A percentile compares a stretch with the other conserved stretches of the same genome.
phyloP scores from a whole-genome alignment of 1,139 yeast species.

The Hanseniaspora gamundiae region DNA sequence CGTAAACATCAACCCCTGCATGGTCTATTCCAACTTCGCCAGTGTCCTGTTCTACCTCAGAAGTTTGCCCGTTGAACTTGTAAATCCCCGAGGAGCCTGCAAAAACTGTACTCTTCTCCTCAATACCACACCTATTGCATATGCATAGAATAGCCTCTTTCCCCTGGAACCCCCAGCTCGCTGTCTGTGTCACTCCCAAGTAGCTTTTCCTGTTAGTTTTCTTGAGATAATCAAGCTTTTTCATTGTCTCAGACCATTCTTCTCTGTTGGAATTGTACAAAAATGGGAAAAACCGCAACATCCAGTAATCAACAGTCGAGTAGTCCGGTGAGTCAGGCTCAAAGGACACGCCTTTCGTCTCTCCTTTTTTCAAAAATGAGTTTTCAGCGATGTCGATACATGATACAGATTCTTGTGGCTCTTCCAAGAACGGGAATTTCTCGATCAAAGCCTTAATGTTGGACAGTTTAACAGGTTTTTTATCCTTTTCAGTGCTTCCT shows the following conservation, averaged over 20 bases:
- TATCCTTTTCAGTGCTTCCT: conserved; percentile 10
- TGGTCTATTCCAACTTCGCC: conserved; percentile 26
- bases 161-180: conserved; percentile 17
- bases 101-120: conserved; percentile 39
- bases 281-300: conserved; percentile 54
- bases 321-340: conserved; percentile 26
- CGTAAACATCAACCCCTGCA: conserved; percentile 40
- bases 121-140: conserved; percentile 61
- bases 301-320: conserved; percentile 48
- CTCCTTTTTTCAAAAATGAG: conserved; percentile 11
- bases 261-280: conserved; percentile 23
- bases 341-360: conserved; percentile 17
- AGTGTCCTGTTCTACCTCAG: conserved; percentile 19
- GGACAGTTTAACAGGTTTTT: not conserved
- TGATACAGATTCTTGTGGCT: conserved; percentile 7
- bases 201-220: conserved; percentile 18
- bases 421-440: conserved; percentile 9
- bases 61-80: conserved; percentile 33
- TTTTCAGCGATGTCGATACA: conserved; percentile 7
- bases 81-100: conserved; percentile 67
- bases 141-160: conserved; percentile 16
- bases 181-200: conserved; percentile 29
- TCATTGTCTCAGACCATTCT: conserved; percentile 10
- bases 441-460: not conserved
- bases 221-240: not conserved